Evolutionary conservation across 2,329 filamentous ascomycete species (phyloP).

Genomic region (Neofusicoccum sp.): DNA sequence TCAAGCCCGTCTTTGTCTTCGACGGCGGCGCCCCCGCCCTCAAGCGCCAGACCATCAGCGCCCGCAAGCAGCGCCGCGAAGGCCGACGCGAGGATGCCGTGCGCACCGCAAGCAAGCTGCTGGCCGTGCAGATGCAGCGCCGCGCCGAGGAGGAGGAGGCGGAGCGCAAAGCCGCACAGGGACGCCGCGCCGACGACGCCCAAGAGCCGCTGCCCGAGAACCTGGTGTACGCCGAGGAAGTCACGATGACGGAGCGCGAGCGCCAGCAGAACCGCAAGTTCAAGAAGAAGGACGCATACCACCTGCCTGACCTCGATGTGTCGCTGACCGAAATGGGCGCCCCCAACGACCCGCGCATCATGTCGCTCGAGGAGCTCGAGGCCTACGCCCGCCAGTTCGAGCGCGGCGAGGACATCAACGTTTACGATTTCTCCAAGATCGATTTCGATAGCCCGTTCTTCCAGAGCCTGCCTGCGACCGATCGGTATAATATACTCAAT

Average conservation of each 20-base stretch:
- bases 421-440: constrained; percentile 97
- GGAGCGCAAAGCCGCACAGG: constrained; percentile 54
- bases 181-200: constrained; percentile 39
- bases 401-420: constrained; percentile 80
- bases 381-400: constrained; percentile 93
- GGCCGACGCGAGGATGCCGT: constrained; percentile 91
- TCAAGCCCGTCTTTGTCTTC: constrained; percentile 96
- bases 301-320: constrained; percentile 81
- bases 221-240: constrained; percentile 88
- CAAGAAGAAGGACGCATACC: constrained; percentile 90
- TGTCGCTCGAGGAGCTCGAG: constrained; percentile 93
- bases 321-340: constrained; percentile 84
- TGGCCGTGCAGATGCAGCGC: constrained; percentile 93
- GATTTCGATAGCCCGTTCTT: constrained; percentile 98
- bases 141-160: constrained; percentile 82
- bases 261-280: constrained; percentile 75
- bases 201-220: constrained; percentile 70
- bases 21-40: constrained; percentile 90
- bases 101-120: constrained; percentile 83
- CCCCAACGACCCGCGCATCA: constrained; percentile 90
- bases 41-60: constrained; percentile 87
- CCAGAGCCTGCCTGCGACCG: constrained; percentile 81
- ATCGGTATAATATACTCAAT: constrained; percentile 97
- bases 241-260: constrained; percentile 78
- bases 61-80: constrained; percentile 77